These are phyloP conservation scores for Cyphellophora attinorum DNA, from an alignment of 2,329 filamentous ascomycete species.

Conservation along the genomic window DNA sequence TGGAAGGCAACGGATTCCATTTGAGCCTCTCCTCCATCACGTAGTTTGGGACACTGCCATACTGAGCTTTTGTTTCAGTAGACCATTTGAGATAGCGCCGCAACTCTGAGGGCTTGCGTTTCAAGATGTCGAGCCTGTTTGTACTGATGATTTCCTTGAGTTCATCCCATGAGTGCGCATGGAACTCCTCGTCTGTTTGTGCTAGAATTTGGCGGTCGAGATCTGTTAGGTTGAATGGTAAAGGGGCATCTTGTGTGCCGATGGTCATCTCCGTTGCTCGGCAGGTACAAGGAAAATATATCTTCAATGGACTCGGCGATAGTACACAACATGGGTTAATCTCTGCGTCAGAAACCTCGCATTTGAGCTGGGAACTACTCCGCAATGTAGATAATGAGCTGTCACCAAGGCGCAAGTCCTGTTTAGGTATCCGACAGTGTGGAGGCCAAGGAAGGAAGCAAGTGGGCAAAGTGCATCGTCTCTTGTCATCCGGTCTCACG, in stretches of 20 bases:
- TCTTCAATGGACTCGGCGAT: too few species aligned
- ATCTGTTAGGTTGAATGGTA: constrained; percentile 39
- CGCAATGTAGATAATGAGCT: too few species aligned
- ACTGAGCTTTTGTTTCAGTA: constrained; percentile 41
- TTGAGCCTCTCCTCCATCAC: constrained; percentile 45
- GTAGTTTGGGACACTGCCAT: constrained; percentile 48
- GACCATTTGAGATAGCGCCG: constrained; percentile 53
- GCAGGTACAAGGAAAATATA: too few species aligned
- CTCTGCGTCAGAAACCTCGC: too few species aligned
- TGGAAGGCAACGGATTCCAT: constrained; percentile 31
- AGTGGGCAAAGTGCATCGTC: too few species aligned
- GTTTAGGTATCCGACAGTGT: too few species aligned
- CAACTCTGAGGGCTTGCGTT: constrained; percentile 50
- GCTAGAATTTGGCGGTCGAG: constrained; percentile 40
- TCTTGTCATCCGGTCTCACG: too few species aligned
- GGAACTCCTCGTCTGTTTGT: constrained; percentile 43
- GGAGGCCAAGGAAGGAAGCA: too few species aligned
- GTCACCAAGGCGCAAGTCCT: too few species aligned
- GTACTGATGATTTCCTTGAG: constrained; percentile 43
- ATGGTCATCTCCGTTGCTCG: neutral
- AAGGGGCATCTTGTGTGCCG: constrained; percentile 6
- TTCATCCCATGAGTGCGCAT: constrained; percentile 43
- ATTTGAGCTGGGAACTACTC: too few species aligned
- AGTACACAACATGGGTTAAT: too few species aligned
- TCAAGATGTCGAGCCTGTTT: constrained; percentile 47